Percentiles rank a stretch among this genome's conserved stretches.
phyloP scores from a whole-genome alignment of 352 stramenopile species.

The Phytophthora pisi region DNA sequence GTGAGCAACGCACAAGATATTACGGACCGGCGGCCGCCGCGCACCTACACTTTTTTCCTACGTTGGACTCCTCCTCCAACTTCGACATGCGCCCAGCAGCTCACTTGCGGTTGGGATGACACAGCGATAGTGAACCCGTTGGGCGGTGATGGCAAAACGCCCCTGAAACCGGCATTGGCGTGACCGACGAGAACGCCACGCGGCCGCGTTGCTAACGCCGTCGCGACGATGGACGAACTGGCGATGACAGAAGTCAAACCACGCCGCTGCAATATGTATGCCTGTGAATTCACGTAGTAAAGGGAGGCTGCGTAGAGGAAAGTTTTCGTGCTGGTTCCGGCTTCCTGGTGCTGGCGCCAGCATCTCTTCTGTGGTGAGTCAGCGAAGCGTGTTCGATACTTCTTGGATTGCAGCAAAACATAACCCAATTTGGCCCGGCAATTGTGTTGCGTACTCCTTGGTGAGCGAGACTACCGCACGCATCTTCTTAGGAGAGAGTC shows the following conservation, averaged over 20 bases:
- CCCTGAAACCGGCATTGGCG: constrained; percentile 6
- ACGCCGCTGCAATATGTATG: neutral
- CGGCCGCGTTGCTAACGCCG: constrained; percentile 12
- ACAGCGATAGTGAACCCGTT: neutral
- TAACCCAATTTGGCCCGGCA: too few relatives aligned
- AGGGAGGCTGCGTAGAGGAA: neutral
- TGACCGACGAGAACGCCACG: constrained; percentile 15
- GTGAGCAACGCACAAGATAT: constrained; percentile 3
- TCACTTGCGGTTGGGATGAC: too few relatives aligned
- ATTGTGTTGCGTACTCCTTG: too few relatives aligned
- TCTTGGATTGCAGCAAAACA: too few relatives aligned
- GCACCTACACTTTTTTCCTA: constrained; percentile 17
- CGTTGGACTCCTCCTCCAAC: constrained; percentile 19
- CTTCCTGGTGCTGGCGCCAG: too few relatives aligned
- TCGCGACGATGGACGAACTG: constrained; percentile 14
- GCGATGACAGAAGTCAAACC: constrained; percentile 3
- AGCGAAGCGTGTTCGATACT: too few relatives aligned
- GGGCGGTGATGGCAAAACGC: constrained; percentile 6
- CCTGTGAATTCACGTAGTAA: too few relatives aligned
- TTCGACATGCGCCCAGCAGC: too few relatives aligned
- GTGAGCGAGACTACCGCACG: neutral
- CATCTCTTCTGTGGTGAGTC: too few relatives aligned
- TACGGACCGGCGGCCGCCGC: constrained; percentile 5
- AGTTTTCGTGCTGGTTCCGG: neutral
- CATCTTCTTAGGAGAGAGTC: neutral